Conservation (phyloP, 345 rosid genomes). For the Gossypium ekmanianum region DNA sequence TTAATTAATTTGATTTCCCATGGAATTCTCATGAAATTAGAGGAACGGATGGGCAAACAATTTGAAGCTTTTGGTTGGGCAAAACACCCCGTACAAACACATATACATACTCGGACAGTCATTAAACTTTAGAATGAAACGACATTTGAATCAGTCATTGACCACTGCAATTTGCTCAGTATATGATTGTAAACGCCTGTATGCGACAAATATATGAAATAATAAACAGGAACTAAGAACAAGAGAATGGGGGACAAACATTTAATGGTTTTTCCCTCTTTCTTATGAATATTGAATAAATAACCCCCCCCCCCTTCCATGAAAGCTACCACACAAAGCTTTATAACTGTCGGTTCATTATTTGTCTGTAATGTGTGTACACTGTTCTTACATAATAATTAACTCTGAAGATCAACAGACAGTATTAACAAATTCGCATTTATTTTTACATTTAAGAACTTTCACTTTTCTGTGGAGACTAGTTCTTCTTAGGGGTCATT, state of each 20-base stretch:
- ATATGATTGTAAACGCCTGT: too few species aligned
- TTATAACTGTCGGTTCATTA: not conserved
- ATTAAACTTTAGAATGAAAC: slow-evolving; percentile 42
- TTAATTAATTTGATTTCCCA: too few species aligned
- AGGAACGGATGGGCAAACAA: too few species aligned
- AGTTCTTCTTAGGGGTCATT: slow-evolving; percentile 10
- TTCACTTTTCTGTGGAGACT: slow-evolving; percentile 19
- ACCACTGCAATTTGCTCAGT: slow-evolving; percentile 25
- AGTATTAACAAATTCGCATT: slow-evolving; percentile 19
- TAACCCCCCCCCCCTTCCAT: not conserved
- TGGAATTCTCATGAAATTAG: too few species aligned
- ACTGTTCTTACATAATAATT: not conserved
- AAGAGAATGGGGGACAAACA: too few species aligned
- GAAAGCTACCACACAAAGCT: not conserved
- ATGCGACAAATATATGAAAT: not conserved
- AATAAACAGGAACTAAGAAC: too few species aligned
- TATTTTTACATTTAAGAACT: slow-evolving; percentile 22
- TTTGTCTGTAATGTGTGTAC: not conserved
- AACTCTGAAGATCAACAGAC: not conserved
- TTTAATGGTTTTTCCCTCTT: too few species aligned
- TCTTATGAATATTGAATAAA: too few species aligned
- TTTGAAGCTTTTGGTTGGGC: too few species aligned
- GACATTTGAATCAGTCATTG: slow-evolving; percentile 48
- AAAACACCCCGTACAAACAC: too few species aligned
- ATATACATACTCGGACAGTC: too few species aligned